Percentiles rank a stretch among this genome's conserved stretches.
phyloP scores from a whole-genome alignment of 495 filamentous ascomycete species.

The Xylaria scruposa region DNA sequence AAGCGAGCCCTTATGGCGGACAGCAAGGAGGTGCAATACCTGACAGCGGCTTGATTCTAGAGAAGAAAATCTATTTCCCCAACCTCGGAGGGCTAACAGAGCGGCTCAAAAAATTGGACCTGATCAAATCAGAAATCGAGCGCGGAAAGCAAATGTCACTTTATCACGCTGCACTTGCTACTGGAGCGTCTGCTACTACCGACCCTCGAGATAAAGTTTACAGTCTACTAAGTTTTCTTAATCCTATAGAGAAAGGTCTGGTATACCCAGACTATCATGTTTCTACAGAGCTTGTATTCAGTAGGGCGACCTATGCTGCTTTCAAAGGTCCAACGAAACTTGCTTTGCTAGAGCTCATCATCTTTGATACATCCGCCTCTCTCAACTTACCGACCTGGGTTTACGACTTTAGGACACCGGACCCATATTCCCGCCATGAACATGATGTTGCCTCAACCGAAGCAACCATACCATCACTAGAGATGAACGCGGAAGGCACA shows the following conservation, averaged over 20 bases:
- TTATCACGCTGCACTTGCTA: constrained; percentile 6
- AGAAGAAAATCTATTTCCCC: neutral
- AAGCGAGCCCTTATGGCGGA: constrained; percentile 1
- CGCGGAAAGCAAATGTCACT: neutral
- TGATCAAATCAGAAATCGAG: neutral
- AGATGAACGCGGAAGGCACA: constrained; percentile 4
- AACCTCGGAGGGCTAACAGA: neutral
- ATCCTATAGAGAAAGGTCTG: neutral
- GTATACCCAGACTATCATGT: neutral
- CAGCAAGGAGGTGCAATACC: neutral
- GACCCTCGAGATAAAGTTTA: constrained; percentile 12
- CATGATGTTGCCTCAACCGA: neutral
- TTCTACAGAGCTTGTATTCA: neutral
- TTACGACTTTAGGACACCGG: neutral
- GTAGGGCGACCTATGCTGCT: constrained; percentile 10
- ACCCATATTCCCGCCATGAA: neutral
- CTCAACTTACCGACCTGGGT: neutral
- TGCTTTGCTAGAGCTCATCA: constrained; percentile 9
- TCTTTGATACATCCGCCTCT: neutral
- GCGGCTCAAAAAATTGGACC: neutral
- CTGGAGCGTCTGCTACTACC: neutral
- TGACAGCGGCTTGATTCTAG: constrained; percentile 7
- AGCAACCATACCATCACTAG: constrained; percentile 6
- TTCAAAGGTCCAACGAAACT: neutral
- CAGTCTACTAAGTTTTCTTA: constrained; percentile 2